Conservation (phyloP, 495 filamentous ascomycete species). For the Penicillium turbatum region DNA sequence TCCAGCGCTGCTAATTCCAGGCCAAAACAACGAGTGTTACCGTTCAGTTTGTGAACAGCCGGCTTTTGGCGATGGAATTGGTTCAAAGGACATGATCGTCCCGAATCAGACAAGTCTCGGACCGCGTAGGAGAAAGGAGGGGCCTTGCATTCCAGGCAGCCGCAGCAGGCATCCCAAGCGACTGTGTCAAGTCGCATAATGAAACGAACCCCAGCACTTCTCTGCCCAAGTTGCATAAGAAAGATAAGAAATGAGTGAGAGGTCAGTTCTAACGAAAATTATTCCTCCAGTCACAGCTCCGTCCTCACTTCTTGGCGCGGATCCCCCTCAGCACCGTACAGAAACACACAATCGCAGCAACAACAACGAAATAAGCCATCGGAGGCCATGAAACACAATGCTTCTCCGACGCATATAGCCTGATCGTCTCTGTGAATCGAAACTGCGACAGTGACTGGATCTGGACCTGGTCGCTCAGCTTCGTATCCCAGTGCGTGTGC, state of each 20-base stretch:
- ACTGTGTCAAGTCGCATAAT: not conserved
- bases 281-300: not conserved
- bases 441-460: not conserved
- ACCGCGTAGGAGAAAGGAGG: not conserved
- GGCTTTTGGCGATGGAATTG: not conserved
- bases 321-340: constrained; percentile 14
- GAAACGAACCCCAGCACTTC: not conserved
- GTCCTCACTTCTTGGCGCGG: constrained; percentile 12
- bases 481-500: not conserved
- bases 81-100: not conserved
- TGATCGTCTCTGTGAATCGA: not conserved
- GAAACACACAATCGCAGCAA: constrained; percentile 11
- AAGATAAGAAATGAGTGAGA: too few relatives aligned
- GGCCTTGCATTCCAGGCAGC: not conserved
- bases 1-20: too few relatives aligned
- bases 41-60: too few relatives aligned
- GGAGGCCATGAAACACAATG: not conserved
- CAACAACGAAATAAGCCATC: constrained; percentile 6
- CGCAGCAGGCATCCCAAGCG: not conserved
- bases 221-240: not conserved
- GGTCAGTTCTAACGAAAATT: not conserved
- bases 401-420: not conserved
- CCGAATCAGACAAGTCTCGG: not conserved
- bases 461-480: not conserved
- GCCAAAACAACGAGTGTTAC: too few relatives aligned